Conservation (phyloP, 805 yeast species). For the Saccharomycopsis sp. region DNA sequence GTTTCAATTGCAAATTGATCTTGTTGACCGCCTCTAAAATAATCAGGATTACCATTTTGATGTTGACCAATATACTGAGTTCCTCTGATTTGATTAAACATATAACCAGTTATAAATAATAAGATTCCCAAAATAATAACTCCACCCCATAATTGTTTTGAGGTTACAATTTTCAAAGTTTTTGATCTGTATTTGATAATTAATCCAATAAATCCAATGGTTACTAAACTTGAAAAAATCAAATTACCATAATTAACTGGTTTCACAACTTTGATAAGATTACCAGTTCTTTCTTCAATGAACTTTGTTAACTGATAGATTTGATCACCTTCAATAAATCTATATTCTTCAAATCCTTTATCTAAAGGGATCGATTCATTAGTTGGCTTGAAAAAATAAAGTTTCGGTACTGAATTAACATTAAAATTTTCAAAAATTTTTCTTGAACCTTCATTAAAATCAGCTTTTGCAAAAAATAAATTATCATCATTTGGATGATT, state of each 20-base stretch:
- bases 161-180: slow-evolving; percentile 32
- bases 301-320: slow-evolving; percentile 23
- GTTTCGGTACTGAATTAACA: slow-evolving; percentile 69
- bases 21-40: slow-evolving; percentile 55
- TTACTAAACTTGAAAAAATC: slow-evolving; percentile 25
- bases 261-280: slow-evolving; percentile 23
- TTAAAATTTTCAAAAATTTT: slow-evolving; percentile 32
- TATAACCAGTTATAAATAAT: slow-evolving; percentile 77
- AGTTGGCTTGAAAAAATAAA: slow-evolving; percentile 51
- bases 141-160: slow-evolving; percentile 65
- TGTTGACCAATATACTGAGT: slow-evolving; percentile 41
- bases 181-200: slow-evolving; percentile 26
- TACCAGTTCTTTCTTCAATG: slow-evolving; percentile 21
- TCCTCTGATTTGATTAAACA: slow-evolving; percentile 82
- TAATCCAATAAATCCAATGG: slow-evolving; percentile 27
- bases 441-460: slow-evolving; percentile 48
- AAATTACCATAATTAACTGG: slow-evolving; percentile 31
- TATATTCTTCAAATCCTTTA: slow-evolving; percentile 30
- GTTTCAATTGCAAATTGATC: slow-evolving; percentile 82
- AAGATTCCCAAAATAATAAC: slow-evolving; percentile 51
- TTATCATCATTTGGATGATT: slow-evolving; percentile 44
- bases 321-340: slow-evolving; percentile 36
- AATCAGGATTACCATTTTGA: slow-evolving; percentile 35
- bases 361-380: slow-evolving; percentile 23
- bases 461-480: slow-evolving; percentile 66